Percentiles rank a stretch among this genome's conserved stretches.
phyloP scores from a whole-genome alignment of 2,329 filamentous ascomycete genomes.

The Bipolaris victoriae region DNA sequence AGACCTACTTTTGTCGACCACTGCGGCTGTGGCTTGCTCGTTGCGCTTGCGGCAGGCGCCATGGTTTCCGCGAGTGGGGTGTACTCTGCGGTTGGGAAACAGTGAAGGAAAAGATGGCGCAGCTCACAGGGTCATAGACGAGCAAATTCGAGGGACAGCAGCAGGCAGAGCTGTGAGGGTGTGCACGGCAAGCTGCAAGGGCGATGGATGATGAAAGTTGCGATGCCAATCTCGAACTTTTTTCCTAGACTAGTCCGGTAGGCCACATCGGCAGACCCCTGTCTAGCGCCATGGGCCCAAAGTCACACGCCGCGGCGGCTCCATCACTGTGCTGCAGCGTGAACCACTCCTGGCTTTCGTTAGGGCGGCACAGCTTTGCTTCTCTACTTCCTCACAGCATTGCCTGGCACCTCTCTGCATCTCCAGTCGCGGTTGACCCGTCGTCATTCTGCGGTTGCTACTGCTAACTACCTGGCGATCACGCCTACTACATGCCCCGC shows the following conservation, averaged over 20 bases:
- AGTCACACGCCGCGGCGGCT: slow-evolving; percentile 31
- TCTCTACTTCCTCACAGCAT: slow-evolving; percentile 18
- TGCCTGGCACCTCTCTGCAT: slow-evolving; percentile 26
- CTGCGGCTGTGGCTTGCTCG: slow-evolving; percentile 51
- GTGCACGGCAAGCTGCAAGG: slow-evolving; percentile 7
- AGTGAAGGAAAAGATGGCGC: slow-evolving; percentile 4
- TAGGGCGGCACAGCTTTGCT: slow-evolving; percentile 41
- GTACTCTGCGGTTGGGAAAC: not conserved
- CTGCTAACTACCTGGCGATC: slow-evolving; percentile 27
- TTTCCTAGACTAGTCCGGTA: slow-evolving; percentile 20
- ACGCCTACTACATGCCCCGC: slow-evolving; percentile 43
- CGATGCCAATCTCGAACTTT: slow-evolving; percentile 18
- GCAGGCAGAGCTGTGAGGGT: not conserved
- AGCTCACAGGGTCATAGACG: slow-evolving; percentile 10
- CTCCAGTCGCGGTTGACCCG: slow-evolving; percentile 22
- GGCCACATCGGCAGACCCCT: slow-evolving; percentile 11
- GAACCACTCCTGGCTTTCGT: slow-evolving; percentile 31
- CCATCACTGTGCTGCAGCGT: slow-evolving; percentile 26
- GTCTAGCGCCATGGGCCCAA: slow-evolving; percentile 19
- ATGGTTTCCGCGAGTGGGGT: slow-evolving; percentile 21
- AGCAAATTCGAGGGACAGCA: not conserved
- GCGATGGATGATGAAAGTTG: slow-evolving; percentile 11
- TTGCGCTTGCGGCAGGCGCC: slow-evolving; percentile 56
- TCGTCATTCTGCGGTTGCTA: slow-evolving; percentile 37
- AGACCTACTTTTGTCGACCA: slow-evolving; percentile 72